A percentile compares a stretch with the other conserved stretches of the same genome.
Evolutionary conservation across 2,329 filamentous ascomycete genomes (phyloP).

Genomic region (Phaeosphaeria sp.): DNA sequence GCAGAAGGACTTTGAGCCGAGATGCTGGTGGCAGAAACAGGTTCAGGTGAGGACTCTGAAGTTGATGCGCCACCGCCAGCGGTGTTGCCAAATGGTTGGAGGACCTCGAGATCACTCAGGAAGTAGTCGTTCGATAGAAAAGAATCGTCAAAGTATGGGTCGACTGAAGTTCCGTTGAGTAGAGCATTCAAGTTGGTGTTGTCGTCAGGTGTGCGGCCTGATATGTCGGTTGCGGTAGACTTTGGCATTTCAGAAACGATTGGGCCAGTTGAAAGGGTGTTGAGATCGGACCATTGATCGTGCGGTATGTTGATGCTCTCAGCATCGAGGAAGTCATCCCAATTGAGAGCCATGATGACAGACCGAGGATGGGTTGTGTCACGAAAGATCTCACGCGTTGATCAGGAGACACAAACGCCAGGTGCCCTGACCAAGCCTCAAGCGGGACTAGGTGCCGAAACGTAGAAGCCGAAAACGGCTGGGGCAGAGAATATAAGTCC

Average conservation of each 20-base stretch:
- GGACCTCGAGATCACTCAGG: slow-evolving; percentile 47
- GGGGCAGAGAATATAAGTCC: slow-evolving; percentile 36
- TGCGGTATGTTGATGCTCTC: slow-evolving; percentile 45
- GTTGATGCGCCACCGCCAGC: slow-evolving; percentile 41
- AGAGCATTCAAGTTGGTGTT: slow-evolving; percentile 39
- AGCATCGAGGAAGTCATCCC: slow-evolving; percentile 47
- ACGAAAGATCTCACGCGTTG: slow-evolving; percentile 43
- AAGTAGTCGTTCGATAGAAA: slow-evolving; percentile 49
- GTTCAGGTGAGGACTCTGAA: slow-evolving; percentile 48
- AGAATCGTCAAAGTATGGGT: slow-evolving; percentile 47
- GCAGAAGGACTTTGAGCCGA: slow-evolving; percentile 36
- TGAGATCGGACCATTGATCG: slow-evolving; percentile 48
- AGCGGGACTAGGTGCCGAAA: slow-evolving; percentile 28
- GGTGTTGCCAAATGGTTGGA: slow-evolving; percentile 44
- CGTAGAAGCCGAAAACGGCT: slow-evolving; percentile 20
- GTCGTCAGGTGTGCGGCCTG: slow-evolving; percentile 41
- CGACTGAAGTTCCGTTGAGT: slow-evolving; percentile 35
- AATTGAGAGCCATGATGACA: slow-evolving; percentile 48
- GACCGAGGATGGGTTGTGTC: slow-evolving; percentile 34
- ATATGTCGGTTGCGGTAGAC: slow-evolving; percentile 40
- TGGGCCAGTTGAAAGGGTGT: slow-evolving; percentile 32
- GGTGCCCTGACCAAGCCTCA: slow-evolving; percentile 31
- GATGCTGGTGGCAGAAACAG: slow-evolving; percentile 24
- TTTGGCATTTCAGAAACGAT: slow-evolving; percentile 44
- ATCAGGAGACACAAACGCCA: slow-evolving; percentile 45